These are phyloP conservation scores for Pseudogymnoascus sp. DNA, from an alignment of 2,329 filamentous ascomycete species.

Conservation along the genomic window DNA sequence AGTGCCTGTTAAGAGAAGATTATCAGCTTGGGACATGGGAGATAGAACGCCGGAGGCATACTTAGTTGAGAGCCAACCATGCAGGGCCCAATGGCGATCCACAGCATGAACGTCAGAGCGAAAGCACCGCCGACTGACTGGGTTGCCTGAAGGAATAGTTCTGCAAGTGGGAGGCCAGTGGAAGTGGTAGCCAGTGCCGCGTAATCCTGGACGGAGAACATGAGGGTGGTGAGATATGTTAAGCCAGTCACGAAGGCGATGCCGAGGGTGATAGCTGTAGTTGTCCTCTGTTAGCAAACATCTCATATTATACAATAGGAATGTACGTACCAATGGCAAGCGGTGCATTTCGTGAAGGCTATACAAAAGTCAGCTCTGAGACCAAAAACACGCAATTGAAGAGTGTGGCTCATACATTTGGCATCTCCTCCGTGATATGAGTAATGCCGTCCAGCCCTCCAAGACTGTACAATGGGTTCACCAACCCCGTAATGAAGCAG, in stretches of 20 bases:
- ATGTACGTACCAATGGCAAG: conserved; percentile 22
- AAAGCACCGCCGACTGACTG: conserved; percentile 34
- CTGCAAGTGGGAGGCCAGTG: conserved; percentile 36
- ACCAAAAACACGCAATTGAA: not conserved
- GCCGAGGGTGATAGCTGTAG: conserved; percentile 35
- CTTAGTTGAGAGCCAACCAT: conserved; percentile 29
- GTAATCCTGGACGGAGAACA: conserved; percentile 43
- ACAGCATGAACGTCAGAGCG: conserved; percentile 34
- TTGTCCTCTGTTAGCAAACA: not conserved
- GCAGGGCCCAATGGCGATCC: conserved; percentile 32
- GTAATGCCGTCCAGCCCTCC: conserved; percentile 40
- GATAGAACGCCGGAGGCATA: conserved; percentile 3
- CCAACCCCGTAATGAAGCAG: conserved; percentile 41
- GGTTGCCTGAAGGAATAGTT: conserved; percentile 38
- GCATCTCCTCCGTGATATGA: conserved; percentile 44
- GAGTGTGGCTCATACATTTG: conserved; percentile 29
- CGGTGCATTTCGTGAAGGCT: conserved; percentile 31
- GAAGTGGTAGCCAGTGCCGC: conserved; percentile 32
- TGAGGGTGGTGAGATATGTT: conserved; percentile 41
- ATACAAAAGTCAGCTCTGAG: not conserved
- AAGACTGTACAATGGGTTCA: conserved; percentile 39
- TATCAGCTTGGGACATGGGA: conserved; percentile 13
- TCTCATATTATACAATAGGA: not conserved
- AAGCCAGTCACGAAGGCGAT: conserved; percentile 43
- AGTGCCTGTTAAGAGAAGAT: conserved; percentile 21